Evolutionary conservation across 805 yeast species (phyloP), one percentile per base, ranked within the genome.

Genomic region (Grigorovia yakushimaensis): DNA sequence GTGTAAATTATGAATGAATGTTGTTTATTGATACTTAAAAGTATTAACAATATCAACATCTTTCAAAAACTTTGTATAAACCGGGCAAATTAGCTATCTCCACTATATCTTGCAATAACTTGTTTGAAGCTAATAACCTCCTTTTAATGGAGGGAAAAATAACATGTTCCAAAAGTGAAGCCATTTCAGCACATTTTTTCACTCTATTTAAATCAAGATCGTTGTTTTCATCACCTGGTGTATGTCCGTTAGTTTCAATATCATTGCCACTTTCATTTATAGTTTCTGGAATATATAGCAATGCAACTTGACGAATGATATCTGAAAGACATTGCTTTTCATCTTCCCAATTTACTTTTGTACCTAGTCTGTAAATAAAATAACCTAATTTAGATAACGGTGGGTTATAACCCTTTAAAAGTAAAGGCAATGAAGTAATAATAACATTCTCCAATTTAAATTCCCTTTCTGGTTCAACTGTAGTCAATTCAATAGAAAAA

Each of bases 41-140:
- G n/a, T n/a, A n/a, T n/a, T n/a, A n/a, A n/a, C n/a, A n/a, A n/a
- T n/a, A 7, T 55, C 48, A 85, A 58, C 98, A 93, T 61, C 98
- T 73, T 68, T 93, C 98, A 70, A 93, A 93, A 4, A 94, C 95
- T 57, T 74, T 78, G 65, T 93, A 93, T 48, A 93, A 69, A 0
- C 95, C 95, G 1, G 98, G 98, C 27, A 93, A 65, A 60, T 82
- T 88, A 0, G 98, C 97, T 37, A 93, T 78, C 62, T 91, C 96
- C 5, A 86, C 75, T 4, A 88, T 78, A 47, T 78, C 81, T 13
- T 70, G 59, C 4, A 64, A 53, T 36, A 88, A 55, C 2, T 57
- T 59, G 13, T 69, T 69, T 0, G 94, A 77, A 0, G 89, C 95
- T 13, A 88, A 60, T 23, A 88, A 76, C 42, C 79, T 66, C 49